Percentiles rank a stretch among this genome's conserved stretches.
phyloP scores from a whole-genome alignment of 768 basidiomycete species.

The Boletus rubroflammeus region DNA sequence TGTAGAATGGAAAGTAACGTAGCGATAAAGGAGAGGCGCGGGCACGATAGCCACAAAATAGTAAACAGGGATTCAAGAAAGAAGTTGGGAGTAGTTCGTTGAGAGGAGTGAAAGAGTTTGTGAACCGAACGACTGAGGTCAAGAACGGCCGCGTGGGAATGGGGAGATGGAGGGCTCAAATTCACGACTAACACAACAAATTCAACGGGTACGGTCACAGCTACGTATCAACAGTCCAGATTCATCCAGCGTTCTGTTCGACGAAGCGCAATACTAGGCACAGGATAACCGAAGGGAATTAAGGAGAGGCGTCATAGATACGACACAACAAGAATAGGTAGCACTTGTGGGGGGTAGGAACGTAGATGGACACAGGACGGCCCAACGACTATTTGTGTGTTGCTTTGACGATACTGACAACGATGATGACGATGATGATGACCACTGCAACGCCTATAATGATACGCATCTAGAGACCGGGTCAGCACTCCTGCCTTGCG shows the following conservation, averaged over 20 bases:
- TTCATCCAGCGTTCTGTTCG: conserved; percentile 12
- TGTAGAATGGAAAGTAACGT: conserved; percentile 30
- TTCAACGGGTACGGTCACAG: conserved; percentile 10
- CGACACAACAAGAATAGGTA: conserved; percentile 34
- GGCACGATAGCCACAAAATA: conserved; percentile 31
- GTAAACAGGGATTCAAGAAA: conserved; percentile 19
- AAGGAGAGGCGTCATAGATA: conserved; percentile 41
- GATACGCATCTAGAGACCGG: conserved; percentile 76
- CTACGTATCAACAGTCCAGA: conserved; percentile 26
- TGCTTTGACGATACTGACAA: conserved; percentile 91
- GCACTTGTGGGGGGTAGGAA: conserved; percentile 11
- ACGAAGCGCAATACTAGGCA: conserved; percentile 17
- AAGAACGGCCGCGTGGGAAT: conserved; percentile 23
- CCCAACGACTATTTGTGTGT: conserved; percentile 44
- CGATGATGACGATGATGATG: conserved; percentile 92
- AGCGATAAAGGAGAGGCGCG: conserved; percentile 34
- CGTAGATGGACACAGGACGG: not conserved
- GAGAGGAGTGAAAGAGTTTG: not conserved
- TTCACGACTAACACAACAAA: conserved; percentile 24
- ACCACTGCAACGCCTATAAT: conserved; percentile 89
- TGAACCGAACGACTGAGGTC: conserved; percentile 4
- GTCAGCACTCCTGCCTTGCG: conserved; percentile 8
- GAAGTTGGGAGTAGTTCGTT: conserved; percentile 7
- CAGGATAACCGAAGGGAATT: conserved; percentile 26
- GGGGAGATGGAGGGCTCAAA: not conserved